Evolutionary conservation across 441 rosid species (phyloP).

Genomic region (Biscutella laevigata): DNA sequence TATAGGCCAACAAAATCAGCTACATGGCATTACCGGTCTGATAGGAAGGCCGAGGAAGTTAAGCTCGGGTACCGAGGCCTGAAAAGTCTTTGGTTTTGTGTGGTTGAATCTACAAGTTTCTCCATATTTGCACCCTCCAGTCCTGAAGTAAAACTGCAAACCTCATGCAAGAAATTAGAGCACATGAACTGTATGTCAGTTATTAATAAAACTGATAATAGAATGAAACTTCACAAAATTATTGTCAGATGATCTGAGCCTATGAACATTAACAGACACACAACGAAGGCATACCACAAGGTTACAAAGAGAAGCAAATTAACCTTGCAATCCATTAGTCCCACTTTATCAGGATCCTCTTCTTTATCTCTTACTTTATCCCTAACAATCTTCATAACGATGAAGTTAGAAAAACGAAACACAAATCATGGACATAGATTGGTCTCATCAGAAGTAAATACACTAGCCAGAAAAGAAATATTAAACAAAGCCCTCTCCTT

Average conservation of each 20-base stretch:
- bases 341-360: constrained; percentile 36
- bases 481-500: not conserved
- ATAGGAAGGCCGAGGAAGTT: constrained; percentile 91
- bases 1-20: not conserved
- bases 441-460: not conserved
- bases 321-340: constrained; percentile 88
- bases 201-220: not conserved
- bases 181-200: constrained; percentile 18
- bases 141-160: constrained; percentile 74
- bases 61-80: constrained; percentile 38
- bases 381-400: constrained; percentile 35
- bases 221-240: not conserved
- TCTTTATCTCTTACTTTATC: constrained; percentile 48
- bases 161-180: constrained; percentile 6
- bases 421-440: not conserved
- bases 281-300: not conserved
- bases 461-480: not conserved
- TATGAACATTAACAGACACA: not conserved
- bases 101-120: constrained; percentile 81
- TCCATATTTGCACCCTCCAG: constrained; percentile 95
- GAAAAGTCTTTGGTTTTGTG: constrained; percentile 32
- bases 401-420: not conserved
- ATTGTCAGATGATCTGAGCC: not conserved
- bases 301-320: not conserved
- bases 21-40: constrained; percentile 42